These are phyloP conservation scores for Asterionellopsis glacialis DNA, from an alignment of 108 stramenopile genomes.

Conservation along the genomic window DNA sequence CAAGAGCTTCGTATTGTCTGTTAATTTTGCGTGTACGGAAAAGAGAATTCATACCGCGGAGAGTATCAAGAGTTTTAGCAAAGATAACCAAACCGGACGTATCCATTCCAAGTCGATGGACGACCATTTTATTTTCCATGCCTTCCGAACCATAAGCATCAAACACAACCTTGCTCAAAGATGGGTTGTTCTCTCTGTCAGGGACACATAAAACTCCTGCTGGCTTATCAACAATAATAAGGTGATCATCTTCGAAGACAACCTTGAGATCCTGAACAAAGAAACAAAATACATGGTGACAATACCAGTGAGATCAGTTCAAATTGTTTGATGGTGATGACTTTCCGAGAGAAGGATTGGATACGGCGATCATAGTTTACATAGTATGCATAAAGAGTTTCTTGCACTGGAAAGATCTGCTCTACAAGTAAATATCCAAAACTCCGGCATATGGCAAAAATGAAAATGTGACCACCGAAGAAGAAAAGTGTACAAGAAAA, in stretches of 20 bases:
- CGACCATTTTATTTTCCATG: slow-evolving; percentile 78
- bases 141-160: slow-evolving; percentile 53
- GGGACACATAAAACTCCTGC: slow-evolving; percentile 74
- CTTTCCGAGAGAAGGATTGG: too few relatives aligned
- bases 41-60: slow-evolving; percentile 56
- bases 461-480: too few relatives aligned
- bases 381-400: too few relatives aligned
- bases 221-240: slow-evolving; percentile 81
- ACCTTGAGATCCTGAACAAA: slow-evolving; percentile 57
- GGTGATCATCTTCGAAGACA: slow-evolving; percentile 76
- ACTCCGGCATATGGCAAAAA: too few relatives aligned
- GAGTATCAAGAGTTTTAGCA: slow-evolving; percentile 58
- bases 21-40: slow-evolving; percentile 72
- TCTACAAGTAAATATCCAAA: too few relatives aligned
- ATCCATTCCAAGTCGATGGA: slow-evolving; percentile 83
- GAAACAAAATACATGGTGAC: too few relatives aligned
- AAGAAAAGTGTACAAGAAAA: too few relatives aligned
- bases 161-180: slow-evolving; percentile 59
- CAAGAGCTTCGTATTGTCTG: slow-evolving; percentile 73
- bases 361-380: too few relatives aligned
- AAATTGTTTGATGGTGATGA: too few relatives aligned
- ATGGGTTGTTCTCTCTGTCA: slow-evolving; percentile 49
- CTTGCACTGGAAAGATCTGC: too few relatives aligned
- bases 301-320: too few relatives aligned
- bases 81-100: slow-evolving; percentile 77